phyloP scores from a whole-genome alignment of 2,329 filamentous ascomycete species.

The Akanthomyces uredinophilus region DNA sequence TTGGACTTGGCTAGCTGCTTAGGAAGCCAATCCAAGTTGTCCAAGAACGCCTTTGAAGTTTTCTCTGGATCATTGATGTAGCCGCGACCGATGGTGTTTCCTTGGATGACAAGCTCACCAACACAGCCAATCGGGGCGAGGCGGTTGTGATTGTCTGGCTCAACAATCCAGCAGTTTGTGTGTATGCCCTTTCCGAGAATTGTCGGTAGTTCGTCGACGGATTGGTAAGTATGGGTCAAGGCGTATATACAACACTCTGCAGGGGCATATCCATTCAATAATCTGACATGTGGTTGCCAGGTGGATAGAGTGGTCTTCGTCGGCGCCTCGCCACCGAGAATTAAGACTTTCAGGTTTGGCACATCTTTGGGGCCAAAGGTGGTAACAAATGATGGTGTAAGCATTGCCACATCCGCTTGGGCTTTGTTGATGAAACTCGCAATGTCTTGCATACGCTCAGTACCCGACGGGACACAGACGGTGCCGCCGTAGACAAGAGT shows the following conservation, averaged over 20 bases:
- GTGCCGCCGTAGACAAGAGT: conserved; percentile 9
- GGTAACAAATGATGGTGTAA: conserved; percentile 13
- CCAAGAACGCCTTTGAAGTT: conserved; percentile 5
- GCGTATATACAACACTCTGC: conserved; percentile 32
- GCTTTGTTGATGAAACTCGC: conserved; percentile 7
- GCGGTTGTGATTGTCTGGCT: conserved; percentile 13
- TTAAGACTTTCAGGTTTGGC: conserved; percentile 15
- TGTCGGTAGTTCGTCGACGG: not conserved
- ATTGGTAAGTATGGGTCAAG: not conserved
- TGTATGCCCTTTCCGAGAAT: not conserved
- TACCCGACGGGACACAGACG: conserved; percentile 8
- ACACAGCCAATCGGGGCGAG: conserved; percentile 16
- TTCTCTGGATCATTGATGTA: conserved; percentile 1
- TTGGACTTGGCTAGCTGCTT: not conserved
- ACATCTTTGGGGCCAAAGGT: conserved; percentile 13
- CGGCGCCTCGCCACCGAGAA: conserved; percentile 25
- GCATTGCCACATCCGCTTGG: not conserved
- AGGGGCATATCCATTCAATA: conserved; percentile 37
- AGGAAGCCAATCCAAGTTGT: not conserved
- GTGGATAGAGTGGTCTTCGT: conserved; percentile 24
- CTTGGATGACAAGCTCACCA: conserved; percentile 18
- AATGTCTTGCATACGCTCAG: conserved; percentile 2
- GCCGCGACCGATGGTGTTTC: conserved; percentile 1
- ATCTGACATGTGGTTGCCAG: conserved; percentile 24
- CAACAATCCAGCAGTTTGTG: conserved; percentile 18